Evolutionary conservation across 345 rosid species (phyloP).

Genomic region (Iberis pinnata): DNA sequence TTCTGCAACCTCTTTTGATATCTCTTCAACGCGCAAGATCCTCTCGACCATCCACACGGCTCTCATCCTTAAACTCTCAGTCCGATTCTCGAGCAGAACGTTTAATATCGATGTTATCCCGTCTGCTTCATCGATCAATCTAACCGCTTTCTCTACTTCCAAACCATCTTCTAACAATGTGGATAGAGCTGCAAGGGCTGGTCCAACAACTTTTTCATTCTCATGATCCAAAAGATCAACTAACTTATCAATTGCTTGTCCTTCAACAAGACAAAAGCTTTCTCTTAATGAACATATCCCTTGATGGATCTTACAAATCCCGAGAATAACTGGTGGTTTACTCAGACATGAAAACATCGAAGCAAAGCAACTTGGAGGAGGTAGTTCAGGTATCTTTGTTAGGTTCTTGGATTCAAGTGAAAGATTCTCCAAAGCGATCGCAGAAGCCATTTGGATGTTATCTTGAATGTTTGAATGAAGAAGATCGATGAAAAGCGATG

Average conservation of each 20-base stretch:
- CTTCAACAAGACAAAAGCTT: conserved; percentile 80
- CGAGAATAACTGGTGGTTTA: conserved; percentile 55
- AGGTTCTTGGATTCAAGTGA: conserved; percentile 72
- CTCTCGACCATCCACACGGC: conserved; percentile 92
- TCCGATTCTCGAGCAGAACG: conserved; percentile 60
- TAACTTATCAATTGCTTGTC: conserved; percentile 72
- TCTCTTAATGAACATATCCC: conserved; percentile 76
- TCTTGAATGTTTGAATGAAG: conserved; percentile 71
- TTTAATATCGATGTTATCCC: conserved; percentile 62
- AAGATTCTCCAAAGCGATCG: conserved; percentile 81
- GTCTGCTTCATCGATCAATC: conserved; percentile 52
- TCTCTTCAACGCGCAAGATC: conserved; percentile 64
- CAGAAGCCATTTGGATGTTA: conserved; percentile 71
- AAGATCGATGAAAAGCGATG: conserved; percentile 61
- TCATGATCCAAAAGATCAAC: conserved; percentile 87
- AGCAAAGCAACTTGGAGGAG: conserved; percentile 48
- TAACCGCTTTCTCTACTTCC: conserved; percentile 63
- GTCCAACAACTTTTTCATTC: conserved; percentile 81
- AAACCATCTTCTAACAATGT: conserved; percentile 76
- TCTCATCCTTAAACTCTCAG: conserved; percentile 60
- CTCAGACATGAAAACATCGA: conserved; percentile 65
- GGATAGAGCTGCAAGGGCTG: conserved; percentile 84
- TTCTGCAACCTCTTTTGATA: conserved; percentile 64
- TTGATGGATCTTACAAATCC: conserved; percentile 68
- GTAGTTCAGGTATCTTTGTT: conserved; percentile 68